A percentile compares a stretch with the other conserved stretches of the same genome.
phyloP scores from a whole-genome alignment of 495 filamentous ascomycete genomes.

The Aspergillus incahuasiensis region DNA sequence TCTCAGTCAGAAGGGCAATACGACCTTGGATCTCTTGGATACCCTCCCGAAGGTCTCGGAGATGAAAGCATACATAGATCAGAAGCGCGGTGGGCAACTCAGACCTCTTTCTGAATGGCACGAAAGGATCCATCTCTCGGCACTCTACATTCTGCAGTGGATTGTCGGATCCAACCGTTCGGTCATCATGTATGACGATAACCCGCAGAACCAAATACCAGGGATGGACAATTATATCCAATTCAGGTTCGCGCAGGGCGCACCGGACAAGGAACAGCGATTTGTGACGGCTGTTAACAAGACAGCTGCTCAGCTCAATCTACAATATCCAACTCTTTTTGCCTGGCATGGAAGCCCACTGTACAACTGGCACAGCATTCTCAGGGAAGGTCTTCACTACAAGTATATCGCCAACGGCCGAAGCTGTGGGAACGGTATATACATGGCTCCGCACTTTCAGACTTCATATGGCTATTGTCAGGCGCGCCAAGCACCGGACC shows the following conservation, averaged over 20 bases:
- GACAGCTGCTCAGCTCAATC: constrained; percentile 32
- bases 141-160: constrained; percentile 73
- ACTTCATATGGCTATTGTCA: constrained; percentile 59
- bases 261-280: constrained; percentile 83
- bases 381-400: constrained; percentile 78
- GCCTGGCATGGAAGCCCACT: constrained; percentile 80
- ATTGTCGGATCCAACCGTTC: constrained; percentile 89
- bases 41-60: constrained; percentile 61
- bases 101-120: constrained; percentile 55
- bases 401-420: constrained; percentile 58
- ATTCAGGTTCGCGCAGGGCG: constrained; percentile 84
- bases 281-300: constrained; percentile 63
- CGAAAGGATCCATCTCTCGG: constrained; percentile 58
- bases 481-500: too few species aligned
- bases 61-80: constrained; percentile 58
- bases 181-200: constrained; percentile 64
- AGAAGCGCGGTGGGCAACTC: constrained; percentile 19
- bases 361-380: constrained; percentile 84
- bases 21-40: constrained; percentile 58
- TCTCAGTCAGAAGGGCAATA: constrained; percentile 41
- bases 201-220: constrained; percentile 49
- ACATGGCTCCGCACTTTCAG: constrained; percentile 57
- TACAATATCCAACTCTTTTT: constrained; percentile 63
- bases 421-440: constrained; percentile 74
- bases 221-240: constrained; percentile 70